phyloP scores from a whole-genome alignment of 805 yeast genomes.

The Wickerhamiella brachini region DNA sequence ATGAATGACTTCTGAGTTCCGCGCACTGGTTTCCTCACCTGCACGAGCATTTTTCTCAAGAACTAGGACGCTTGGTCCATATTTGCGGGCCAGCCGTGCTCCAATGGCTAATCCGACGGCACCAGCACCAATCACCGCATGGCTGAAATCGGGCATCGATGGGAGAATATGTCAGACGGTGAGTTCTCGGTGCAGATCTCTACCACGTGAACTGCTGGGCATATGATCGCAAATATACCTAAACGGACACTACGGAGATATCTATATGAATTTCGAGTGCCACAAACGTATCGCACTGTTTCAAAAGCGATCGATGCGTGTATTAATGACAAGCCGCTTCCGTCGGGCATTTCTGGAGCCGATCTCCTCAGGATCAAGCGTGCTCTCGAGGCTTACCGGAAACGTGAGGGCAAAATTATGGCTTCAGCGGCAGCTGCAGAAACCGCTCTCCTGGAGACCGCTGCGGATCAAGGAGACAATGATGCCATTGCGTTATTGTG shows the following conservation, averaged over 20 bases:
- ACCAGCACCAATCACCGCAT: constrained; percentile 72
- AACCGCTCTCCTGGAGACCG: constrained; percentile 58
- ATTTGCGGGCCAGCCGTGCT: constrained; percentile 40
- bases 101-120: constrained; percentile 75
- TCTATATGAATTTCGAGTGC: constrained; percentile 12
- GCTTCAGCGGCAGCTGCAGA: constrained; percentile 47
- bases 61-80: constrained; percentile 40
- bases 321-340: constrained; percentile 19
- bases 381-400: constrained; percentile 48
- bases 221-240: constrained; percentile 13
- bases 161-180: neutral
- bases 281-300: constrained; percentile 9
- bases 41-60: constrained; percentile 51
- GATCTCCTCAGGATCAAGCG: constrained; percentile 59
- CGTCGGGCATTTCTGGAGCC: constrained; percentile 35
- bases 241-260: constrained; percentile 12
- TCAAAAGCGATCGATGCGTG: constrained; percentile 6
- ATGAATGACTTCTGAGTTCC: constrained; percentile 88
- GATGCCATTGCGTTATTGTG: constrained; percentile 69
- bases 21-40: constrained; percentile 75
- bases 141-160: constrained; percentile 23
- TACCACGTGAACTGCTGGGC: neutral
- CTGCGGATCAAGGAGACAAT: constrained; percentile 71
- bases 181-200: neutral
- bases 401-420: constrained; percentile 45